Base-by-base conservation (phyloP, 805 yeast species). In the Myxozyma geophila region DNA sequence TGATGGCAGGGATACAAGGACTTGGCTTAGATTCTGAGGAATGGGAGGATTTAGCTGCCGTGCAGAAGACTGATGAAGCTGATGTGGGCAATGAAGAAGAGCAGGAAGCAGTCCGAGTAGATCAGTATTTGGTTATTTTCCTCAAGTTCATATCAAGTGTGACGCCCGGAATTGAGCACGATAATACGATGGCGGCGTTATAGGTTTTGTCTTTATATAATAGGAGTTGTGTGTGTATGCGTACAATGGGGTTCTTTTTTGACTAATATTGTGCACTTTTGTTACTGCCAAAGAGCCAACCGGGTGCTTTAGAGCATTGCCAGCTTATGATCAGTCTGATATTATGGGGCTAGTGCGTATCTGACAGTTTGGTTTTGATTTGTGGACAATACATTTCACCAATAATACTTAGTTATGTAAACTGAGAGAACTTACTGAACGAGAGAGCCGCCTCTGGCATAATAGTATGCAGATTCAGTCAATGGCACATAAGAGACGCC, bases 91-190 rank as follows among this genome's bases (percentile, higher is more conserved):
- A 79, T 74, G 50, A 43, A 8, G 87, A 81, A 48, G 87, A 82
- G 23, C 85, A 88, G 87, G 89, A 86, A 71, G 82, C 85, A 19
- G 80, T 93, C 7, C 81, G 97, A 37, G 98, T 88, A 1, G 98
- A 95, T 74, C 98, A 92, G 74, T 95, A 95, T 74, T 77, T 95
- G 68, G 82, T 95, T 43, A 87, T 93, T 15, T 95, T 95, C 75
- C 81, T 95, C 72, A 95, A 95, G 77, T 95, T 95, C 73, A 93
- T 95, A 54, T 89, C 98, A 8, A 90, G 98, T 78, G 98, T 95
- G 8, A 92, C 97, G 0, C 99, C 99, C 0, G 97, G 98, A 17
- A 92, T 95, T 61, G 97, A 93, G 77, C 96, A 93, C 76, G 99
- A 95, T 72, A 92, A 92, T 74, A 95, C 99, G n/a, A 95, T 93